Conservation (phyloP, 2,329 filamentous ascomycete genomes). For the Apiospora malaysiana region DNA sequence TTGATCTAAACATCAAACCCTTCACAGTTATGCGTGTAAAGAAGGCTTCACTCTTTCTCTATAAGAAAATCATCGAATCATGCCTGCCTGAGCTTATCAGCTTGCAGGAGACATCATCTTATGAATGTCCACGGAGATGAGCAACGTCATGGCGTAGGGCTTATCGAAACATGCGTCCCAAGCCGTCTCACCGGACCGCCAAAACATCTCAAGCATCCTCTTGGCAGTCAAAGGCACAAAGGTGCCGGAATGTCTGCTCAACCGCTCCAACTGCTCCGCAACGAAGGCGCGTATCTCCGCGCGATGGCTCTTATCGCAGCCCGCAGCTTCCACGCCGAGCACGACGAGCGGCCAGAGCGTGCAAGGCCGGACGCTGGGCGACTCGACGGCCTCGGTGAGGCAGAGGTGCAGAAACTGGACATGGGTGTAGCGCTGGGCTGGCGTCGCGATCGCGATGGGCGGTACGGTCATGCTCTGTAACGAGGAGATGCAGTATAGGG, state of each 20-base stretch:
- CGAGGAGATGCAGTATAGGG: slow-evolving; percentile 45
- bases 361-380: slow-evolving; percentile 31
- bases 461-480: slow-evolving; percentile 42
- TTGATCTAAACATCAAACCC: too few relatives aligned
- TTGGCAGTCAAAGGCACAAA: slow-evolving; percentile 40
- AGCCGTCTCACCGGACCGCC: slow-evolving; percentile 36
- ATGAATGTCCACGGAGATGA: slow-evolving; percentile 29
- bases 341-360: slow-evolving; percentile 45
- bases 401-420: slow-evolving; percentile 28
- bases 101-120: slow-evolving; percentile 6
- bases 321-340: slow-evolving; percentile 42
- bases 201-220: slow-evolving; percentile 41
- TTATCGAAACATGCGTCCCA: slow-evolving; percentile 48
- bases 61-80: not conserved
- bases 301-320: slow-evolving; percentile 25
- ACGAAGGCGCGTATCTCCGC: slow-evolving; percentile 37
- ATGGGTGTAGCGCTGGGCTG: slow-evolving; percentile 23
- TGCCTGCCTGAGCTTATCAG: not conserved
- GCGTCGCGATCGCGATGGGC: slow-evolving; percentile 28
- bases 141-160: slow-evolving; percentile 31
- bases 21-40: not conserved
- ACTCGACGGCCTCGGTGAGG: slow-evolving; percentile 30
- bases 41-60: too few relatives aligned
- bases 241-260: slow-evolving; percentile 37
- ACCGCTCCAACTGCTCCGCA: slow-evolving; percentile 31